Base-by-base conservation (phyloP, 23 red algal genomes). In the Agarophyton chilense region DNA sequence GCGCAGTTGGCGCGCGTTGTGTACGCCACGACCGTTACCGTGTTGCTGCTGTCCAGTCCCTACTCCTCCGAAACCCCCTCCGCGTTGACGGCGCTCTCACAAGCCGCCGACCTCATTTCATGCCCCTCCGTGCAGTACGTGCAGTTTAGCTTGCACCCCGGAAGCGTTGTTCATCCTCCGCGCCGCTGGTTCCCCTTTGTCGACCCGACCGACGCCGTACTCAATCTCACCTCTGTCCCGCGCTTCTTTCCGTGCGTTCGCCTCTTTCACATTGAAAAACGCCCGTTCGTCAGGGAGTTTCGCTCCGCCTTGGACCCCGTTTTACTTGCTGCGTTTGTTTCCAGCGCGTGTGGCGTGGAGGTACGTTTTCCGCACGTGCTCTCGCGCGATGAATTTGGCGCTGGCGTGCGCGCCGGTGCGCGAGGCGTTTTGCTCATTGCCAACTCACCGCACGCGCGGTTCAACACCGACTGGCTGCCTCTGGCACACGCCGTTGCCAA, bases 31-130 rank as follows among this genome's bases (percentile, higher is more conserved):
- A 46, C 68, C 43, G 24, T 74, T 21, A 74, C 68, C 43, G 68
- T 74, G 41, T 10, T 74, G 68, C 68, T 74, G 21, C 68, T 74
- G n/a, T 17, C 33, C 68, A 74, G 40, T 21, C 68, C 68, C 12
- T 74, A 28, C 21, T 46, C 68, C 2, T 74, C 39, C 12, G 68
- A 74, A 18, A 74, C 41, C 6, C 10, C 33, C 2, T 43, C 41
- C 39, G 68, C 68, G 24, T 1, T 46, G 43, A 1, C 4, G 2
- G 33, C 68, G 7, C 12, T 74, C 17, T 74, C 68, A 1, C 39
- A 11, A 0, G 68, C 68, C 21, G 68, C 68, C 14, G 7, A 38
- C 5, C 41, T 74, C 3, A 29, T 38, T 7, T 39, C 21, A 2
- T 74, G 68, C 24, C 22, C 68, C 21, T 49, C 40, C 24, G 43